These are phyloP conservation scores for Colletotrichum gloeosporioides DNA, from an alignment of 2,329 filamentous ascomycete genomes.

Conservation along the genomic window DNA sequence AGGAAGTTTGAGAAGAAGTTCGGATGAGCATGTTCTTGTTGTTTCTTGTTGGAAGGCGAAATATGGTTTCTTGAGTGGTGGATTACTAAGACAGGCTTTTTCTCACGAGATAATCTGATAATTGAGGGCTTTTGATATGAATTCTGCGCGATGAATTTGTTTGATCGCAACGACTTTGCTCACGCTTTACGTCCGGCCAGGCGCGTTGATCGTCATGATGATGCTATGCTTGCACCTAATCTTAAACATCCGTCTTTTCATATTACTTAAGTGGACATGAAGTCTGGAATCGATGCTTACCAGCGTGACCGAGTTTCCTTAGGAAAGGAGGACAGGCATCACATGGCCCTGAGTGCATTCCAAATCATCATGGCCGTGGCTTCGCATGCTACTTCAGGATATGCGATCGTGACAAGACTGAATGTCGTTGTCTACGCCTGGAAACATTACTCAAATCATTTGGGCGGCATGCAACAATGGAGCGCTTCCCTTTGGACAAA, in stretches of 20 bases:
- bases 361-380: background rate
- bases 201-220: background rate
- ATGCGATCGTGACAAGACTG: background rate
- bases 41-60: background rate
- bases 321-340: background rate
- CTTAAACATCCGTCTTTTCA: background rate
- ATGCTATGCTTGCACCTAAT: background rate
- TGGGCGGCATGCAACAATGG: background rate
- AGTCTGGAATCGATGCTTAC: background rate
- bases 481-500: background rate
- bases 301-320: background rate
- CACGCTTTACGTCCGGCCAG: background rate
- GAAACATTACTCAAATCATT: background rate
- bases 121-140: background rate
- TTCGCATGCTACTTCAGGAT: background rate
- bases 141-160: background rate
- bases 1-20: conserved; percentile 83
- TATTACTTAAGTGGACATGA: background rate
- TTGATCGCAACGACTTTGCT: background rate
- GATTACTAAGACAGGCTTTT: background rate
- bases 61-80: background rate
- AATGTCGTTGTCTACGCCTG: background rate
- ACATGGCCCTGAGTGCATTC: background rate
- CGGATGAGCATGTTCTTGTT: conserved; percentile 39
- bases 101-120: background rate